phyloP scores from a whole-genome alignment of 2,329 filamentous ascomycete species.

The Ascochyta koolunga region DNA sequence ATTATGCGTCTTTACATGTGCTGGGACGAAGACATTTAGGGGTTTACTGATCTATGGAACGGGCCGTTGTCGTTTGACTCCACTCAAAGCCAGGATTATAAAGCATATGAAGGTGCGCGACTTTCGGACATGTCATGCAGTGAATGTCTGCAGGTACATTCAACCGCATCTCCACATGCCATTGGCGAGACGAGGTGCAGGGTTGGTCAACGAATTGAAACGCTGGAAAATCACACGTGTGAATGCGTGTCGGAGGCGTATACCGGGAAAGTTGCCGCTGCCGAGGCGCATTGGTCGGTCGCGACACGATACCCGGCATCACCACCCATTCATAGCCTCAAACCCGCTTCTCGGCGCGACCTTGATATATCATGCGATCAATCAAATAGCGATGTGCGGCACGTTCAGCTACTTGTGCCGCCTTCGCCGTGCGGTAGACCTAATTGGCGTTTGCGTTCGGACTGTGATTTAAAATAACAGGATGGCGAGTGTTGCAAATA shows the following conservation, averaged over 20 bases:
- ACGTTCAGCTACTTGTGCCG: conserved; percentile 25
- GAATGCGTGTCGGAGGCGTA: conserved; percentile 16
- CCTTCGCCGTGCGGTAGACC: background rate
- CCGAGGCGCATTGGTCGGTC: conserved; percentile 22
- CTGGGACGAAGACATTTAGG: background rate
- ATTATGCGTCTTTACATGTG: background rate
- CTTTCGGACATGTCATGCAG: background rate
- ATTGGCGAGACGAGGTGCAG: background rate
- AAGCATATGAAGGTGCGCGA: background rate
- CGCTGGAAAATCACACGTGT: conserved; percentile 23
- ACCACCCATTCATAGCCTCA: conserved; percentile 33
- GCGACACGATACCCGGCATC: conserved; percentile 18
- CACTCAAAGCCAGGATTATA: background rate
- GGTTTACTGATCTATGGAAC: background rate
- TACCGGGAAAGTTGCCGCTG: conserved; percentile 27
- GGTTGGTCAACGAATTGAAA: conserved; percentile 18
- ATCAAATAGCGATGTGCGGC: conserved; percentile 30
- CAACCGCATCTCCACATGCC: conserved; percentile 1
- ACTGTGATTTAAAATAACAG: conserved; percentile 4
- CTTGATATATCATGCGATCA: conserved; percentile 34
- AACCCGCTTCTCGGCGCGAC: conserved; percentile 23
- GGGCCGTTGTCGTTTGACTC: conserved; percentile 4
- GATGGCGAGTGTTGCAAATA: background rate
- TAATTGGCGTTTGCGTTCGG: conserved; percentile 4
- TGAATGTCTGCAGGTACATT: conserved; percentile 12